Evolutionary conservation across 805 yeast species (phyloP).

Genomic region (Nakazawaea sp.): DNA sequence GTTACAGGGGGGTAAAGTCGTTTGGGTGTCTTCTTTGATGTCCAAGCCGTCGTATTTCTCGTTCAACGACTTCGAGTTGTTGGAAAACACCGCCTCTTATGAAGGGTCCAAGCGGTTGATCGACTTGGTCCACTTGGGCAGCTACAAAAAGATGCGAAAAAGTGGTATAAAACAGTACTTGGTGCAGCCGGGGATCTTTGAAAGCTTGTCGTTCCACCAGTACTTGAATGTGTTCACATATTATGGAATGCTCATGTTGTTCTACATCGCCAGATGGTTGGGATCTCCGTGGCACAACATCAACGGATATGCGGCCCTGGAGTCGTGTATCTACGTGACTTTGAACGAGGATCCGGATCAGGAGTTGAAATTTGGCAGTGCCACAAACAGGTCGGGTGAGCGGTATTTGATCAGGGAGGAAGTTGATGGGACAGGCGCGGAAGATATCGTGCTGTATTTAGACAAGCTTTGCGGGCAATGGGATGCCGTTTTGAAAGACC

Average conservation of each 20-base stretch:
- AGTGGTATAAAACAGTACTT: slow-evolving; percentile 65
- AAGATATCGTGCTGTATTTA: slow-evolving; percentile 60
- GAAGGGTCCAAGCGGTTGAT: slow-evolving; percentile 89
- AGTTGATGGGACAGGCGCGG: slow-evolving; percentile 58
- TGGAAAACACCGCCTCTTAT: slow-evolving; percentile 61
- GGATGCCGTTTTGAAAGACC: slow-evolving; percentile 70
- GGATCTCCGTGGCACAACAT: slow-evolving; percentile 92
- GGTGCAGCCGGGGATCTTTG: slow-evolving; percentile 92
- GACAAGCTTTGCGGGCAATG: slow-evolving; percentile 54
- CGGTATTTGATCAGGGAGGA: slow-evolving; percentile 53
- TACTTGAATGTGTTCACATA: slow-evolving; percentile 73
- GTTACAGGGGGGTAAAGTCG: slow-evolving; percentile 58
- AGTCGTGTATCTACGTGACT: slow-evolving; percentile 73
- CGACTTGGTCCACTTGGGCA: slow-evolving; percentile 74
- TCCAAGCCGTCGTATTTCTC: slow-evolving; percentile 71
- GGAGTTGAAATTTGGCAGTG: slow-evolving; percentile 65
- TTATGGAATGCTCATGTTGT: slow-evolving; percentile 79
- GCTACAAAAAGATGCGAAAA: slow-evolving; percentile 42
- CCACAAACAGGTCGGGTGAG: slow-evolving; percentile 54
- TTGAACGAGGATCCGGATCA: slow-evolving; percentile 40
- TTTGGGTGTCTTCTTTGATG: slow-evolving; percentile 86
- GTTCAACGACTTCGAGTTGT: slow-evolving; percentile 65
- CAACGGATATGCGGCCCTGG: slow-evolving; percentile 84
- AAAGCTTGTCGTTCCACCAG: slow-evolving; percentile 71
- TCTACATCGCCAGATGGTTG: slow-evolving; percentile 70